phyloP scores from a whole-genome alignment of 441 rosid species.

The Erysimum cheiri region DNA sequence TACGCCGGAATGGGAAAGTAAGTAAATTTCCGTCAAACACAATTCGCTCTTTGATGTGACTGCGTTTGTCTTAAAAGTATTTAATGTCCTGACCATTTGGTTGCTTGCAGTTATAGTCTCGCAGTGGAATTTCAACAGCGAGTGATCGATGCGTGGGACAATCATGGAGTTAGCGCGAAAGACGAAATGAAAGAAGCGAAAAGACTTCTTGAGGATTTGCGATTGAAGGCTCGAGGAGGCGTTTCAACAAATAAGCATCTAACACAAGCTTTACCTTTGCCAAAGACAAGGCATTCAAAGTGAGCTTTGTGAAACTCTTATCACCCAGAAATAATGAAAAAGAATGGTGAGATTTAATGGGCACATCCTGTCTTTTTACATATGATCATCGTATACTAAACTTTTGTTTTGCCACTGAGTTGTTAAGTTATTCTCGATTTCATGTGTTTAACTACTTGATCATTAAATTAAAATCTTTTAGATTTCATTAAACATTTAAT shows the following conservation, averaged over 20 bases:
- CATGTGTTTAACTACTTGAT: constrained; percentile 10
- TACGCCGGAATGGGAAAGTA: constrained; percentile 84
- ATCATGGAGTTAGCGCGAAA: constrained; percentile 75
- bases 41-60: background rate
- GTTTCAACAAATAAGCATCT: constrained; percentile 46
- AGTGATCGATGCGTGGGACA: constrained; percentile 84
- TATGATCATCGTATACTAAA: background rate
- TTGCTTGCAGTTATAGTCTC: constrained; percentile 66
- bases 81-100: constrained; percentile 20
- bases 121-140: constrained; percentile 88
- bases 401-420: constrained; percentile 22
- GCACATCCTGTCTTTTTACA: background rate
- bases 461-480: background rate
- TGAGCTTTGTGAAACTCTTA: constrained; percentile 23
- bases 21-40: constrained; percentile 13
- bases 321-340: background rate
- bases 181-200: constrained; percentile 75
- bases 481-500: background rate
- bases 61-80: background rate
- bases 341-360: background rate
- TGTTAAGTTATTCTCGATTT: background rate
- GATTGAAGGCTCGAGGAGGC: constrained; percentile 63
- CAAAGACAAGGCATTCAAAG: constrained; percentile 39
- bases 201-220: constrained; percentile 62
- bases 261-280: constrained; percentile 61